phyloP scores from a whole-genome alignment of 768 basidiomycete species.

The Lentinula aciculospora region DNA sequence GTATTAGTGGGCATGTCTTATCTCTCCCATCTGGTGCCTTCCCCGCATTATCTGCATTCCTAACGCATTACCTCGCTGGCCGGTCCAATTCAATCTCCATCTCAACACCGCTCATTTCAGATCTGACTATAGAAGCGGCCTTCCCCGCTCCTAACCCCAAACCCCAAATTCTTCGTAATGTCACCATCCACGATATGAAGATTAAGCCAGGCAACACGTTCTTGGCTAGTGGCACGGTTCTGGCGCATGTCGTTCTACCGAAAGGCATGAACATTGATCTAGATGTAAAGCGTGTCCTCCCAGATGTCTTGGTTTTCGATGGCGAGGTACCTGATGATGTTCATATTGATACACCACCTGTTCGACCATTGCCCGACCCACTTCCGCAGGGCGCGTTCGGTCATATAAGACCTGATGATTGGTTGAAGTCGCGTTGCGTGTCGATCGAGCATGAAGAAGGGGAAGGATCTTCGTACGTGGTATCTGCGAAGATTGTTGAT shows the following conservation, averaged over 20 bases:
- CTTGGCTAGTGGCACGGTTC: constrained; percentile 66
- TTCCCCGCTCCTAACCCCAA: constrained; percentile 66
- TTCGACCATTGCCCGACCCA: constrained; percentile 56
- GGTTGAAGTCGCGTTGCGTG: constrained; percentile 46
- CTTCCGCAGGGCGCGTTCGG: constrained; percentile 72
- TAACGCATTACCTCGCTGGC: constrained; percentile 60
- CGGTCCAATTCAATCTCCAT: constrained; percentile 53
- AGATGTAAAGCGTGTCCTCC: constrained; percentile 58
- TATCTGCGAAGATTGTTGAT: constrained; percentile 64
- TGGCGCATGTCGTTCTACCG: constrained; percentile 62
- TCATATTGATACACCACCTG: constrained; percentile 24
- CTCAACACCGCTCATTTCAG: constrained; percentile 48
- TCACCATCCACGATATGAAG: constrained; percentile 74
- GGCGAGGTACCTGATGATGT: constrained; percentile 47
- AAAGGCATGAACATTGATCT: constrained; percentile 62
- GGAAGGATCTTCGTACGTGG: constrained; percentile 49
- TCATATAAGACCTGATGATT: constrained; percentile 64
- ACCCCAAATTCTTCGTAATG: constrained; percentile 62
- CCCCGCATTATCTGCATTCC: constrained; percentile 50
- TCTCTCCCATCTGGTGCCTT: constrained; percentile 37
- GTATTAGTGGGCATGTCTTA: constrained; percentile 50
- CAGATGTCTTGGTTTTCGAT: constrained; percentile 76
- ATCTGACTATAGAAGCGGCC: constrained; percentile 34
- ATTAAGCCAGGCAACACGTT: constrained; percentile 50
- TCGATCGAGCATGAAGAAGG: constrained; percentile 35